Base-by-base conservation (phyloP, 192 early-diverging fungal species). In the Phlyctochytrium arcticum region DNA sequence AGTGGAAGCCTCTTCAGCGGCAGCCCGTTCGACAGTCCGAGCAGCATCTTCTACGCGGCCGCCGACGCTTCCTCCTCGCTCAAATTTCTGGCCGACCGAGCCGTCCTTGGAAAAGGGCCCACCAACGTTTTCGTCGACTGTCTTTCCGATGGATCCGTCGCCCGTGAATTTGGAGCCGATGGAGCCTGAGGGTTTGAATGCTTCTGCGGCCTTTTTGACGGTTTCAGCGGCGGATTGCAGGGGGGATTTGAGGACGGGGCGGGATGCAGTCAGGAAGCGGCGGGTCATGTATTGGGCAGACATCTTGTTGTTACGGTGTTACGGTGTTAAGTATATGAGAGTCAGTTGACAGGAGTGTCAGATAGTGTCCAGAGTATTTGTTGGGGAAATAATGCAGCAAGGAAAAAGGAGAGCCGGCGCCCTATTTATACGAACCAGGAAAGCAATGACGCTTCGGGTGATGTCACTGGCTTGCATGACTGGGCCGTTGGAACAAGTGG, bases 21-120 rank as follows among this genome's bases (percentile, higher is more conserved):
- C 30, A 15, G 50, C 19, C 23, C 30, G 50, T 51, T 69, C 67
- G 30, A 50, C 50, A 8, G 19, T 54, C 31, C 61, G 49, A 2
- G 67, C 67, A 21, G 35, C 58, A 15, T 27, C 54, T 35, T 69
- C 48, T 19, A 46, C 67, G 36, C 35, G n/a, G 5, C 58, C 57
- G 27, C 67, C 67, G 33, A 69, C 42, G 3, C 48, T 50, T 31
- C 67, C 67, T n/a, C 17, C 36, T 17, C 17, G 29, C 8, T 10
- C 54, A 50, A 69, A 69, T 48, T 69, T 57, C 58, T 69, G 60
- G 48, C 67, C 67, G 26, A 69, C 36, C 24, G 67, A n/a, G 32
- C 67, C 67, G 6, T 69, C 42, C 7, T 15, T 19, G 1, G 58
- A 26, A 37, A 69, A 62, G 10, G 67, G 49, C 29, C 67, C 67